Evolutionary conservation across 352 stramenopile species (phyloP), one percentile per base, ranked within the genome.

Genomic region (Globisporangium cylindrosporum): DNA sequence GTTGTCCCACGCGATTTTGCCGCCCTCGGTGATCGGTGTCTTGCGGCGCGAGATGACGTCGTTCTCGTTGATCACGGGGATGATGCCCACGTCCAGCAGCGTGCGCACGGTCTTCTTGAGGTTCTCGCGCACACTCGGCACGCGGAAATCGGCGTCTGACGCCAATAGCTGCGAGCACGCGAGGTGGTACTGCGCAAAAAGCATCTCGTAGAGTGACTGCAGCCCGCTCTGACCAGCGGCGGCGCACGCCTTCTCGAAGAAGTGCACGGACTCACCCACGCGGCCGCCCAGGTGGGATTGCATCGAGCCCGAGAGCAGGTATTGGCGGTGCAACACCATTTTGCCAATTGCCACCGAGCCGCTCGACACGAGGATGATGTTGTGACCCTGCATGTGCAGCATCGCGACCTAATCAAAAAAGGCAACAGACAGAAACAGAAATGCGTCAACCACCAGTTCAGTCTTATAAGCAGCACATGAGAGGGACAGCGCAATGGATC

Each of bases 21-120:
- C 71, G 29, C 73, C 69, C 24, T 86, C 75, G 4, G 82, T 78
- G 10, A 95, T 72, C 55, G 87, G 87, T 62, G 76, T 82, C 61
- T 84, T 80, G 56, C 87, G 85, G 18, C 68, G 71, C 58, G 85
- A 86, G 64, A 95, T 92, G 54, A 95, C 82, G 70, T 95, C 87
- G 69, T 95, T 95, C 70, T 95, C 87, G 68, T 95, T 95, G 64
- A 95, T 89, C 18, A 95, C 77, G 0, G 87, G 87, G 71, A 95
- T 93, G 67, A 95, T 95, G 4, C 86, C 85, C 29, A 95, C 84
- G 53, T 91, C 81, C 46, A 95, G 69, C 59, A 95, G 74, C 29
- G 85, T 79, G 8, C 73, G 71, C 27, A 95, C 70, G 0, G 87
- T 92, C 22, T 73, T 75, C 64, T 88, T 80, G 55, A 95, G 68